phyloP scores from a whole-genome alignment of 306 rosid genomes.

The Geum urbanum region DNA sequence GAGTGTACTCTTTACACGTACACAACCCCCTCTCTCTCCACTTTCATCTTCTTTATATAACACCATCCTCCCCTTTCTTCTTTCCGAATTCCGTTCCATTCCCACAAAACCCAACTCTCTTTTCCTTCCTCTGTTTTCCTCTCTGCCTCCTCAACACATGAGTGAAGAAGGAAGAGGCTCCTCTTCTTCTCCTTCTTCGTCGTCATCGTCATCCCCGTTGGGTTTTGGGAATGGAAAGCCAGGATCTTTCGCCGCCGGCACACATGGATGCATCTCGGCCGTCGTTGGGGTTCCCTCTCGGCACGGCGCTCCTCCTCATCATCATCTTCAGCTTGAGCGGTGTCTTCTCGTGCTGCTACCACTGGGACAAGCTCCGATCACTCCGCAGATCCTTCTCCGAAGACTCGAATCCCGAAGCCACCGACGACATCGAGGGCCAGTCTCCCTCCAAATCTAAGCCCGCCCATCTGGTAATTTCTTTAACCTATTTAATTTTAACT shows the following conservation, averaged over 20 bases:
- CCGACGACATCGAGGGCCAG: conserved; percentile 30
- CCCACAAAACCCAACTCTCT: neutral
- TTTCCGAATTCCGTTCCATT: neutral
- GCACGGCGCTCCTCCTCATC: conserved; percentile 81
- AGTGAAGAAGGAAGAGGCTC: conserved; percentile 31
- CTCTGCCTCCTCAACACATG: conserved; percentile 28
- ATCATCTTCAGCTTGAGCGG: conserved; percentile 89
- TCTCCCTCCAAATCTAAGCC: conserved; percentile 43
- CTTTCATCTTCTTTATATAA: conserved; percentile 3
- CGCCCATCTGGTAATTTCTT: conserved; percentile 33
- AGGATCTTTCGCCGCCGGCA: conserved; percentile 51
- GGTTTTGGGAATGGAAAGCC: conserved; percentile 51
- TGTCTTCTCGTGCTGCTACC: conserved; percentile 94
- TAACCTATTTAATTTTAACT: neutral
- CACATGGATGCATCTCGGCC: conserved; percentile 76
- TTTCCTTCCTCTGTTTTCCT: neutral
- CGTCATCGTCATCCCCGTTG: neutral
- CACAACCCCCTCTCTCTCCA: neutral
- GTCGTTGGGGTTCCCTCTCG: conserved; percentile 85
- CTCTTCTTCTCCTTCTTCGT: neutral
- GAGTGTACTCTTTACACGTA: conserved; percentile 38
- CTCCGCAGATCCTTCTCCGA: conserved; percentile 47
- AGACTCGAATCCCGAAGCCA: conserved; percentile 10
- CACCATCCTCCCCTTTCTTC: neutral
- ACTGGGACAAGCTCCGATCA: conserved; percentile 89